Evolutionary conservation across 116 monocot genomes (phyloP).

Genomic region (Dioscorea cayenensis): DNA sequence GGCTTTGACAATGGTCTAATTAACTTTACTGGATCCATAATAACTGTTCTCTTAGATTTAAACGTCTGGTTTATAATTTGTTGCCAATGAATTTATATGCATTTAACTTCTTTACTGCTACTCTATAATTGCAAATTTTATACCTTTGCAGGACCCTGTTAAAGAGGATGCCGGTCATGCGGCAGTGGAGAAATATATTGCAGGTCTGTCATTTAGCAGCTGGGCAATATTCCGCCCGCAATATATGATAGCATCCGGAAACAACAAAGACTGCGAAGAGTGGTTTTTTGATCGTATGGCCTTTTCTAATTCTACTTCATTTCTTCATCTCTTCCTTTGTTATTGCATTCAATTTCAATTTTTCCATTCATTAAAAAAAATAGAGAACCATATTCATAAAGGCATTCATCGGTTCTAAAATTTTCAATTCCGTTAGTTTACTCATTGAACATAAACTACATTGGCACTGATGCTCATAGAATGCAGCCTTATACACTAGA

Average conservation of each 20-base stretch:
- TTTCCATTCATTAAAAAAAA: no score
- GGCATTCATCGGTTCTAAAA: no score
- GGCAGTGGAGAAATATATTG: slow-evolving; percentile 79
- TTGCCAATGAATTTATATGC: not conserved
- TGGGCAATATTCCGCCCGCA: slow-evolving; percentile 91
- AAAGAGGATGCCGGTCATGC: slow-evolving; percentile 84
- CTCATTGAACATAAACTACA: no score
- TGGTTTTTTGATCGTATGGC: slow-evolving; percentile 96
- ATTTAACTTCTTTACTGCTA: not conserved
- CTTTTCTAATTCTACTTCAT: not conserved
- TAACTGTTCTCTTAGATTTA: no score
- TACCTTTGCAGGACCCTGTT: slow-evolving; percentile 53
- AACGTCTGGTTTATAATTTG: no score
- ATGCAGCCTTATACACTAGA: no score
- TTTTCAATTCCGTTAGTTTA: no score
- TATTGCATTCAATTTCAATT: not conserved
- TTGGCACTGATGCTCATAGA: no score
- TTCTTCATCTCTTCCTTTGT: not conserved
- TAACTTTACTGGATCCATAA: no score
- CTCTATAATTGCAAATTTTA: not conserved
- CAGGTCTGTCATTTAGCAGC: slow-evolving; percentile 54
- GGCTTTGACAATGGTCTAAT: no score
- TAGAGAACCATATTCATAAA: no score
- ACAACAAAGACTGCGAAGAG: slow-evolving; percentile 98
- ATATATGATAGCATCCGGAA: slow-evolving; percentile 96